Conservation (phyloP, 305 asterid species). For the Fraxinus paxiana region DNA sequence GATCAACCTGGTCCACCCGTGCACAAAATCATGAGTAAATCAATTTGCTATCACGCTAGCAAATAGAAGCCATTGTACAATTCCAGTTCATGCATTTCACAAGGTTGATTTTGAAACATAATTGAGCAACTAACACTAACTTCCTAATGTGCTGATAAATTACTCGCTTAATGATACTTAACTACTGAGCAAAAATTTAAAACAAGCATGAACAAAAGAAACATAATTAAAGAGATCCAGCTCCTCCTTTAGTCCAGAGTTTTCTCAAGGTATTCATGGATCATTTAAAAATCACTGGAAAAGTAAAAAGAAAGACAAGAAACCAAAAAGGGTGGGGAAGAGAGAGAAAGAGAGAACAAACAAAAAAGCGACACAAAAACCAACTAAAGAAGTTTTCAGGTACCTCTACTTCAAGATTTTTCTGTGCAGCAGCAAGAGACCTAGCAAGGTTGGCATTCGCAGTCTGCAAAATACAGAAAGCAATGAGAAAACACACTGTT, state of each 20-base stretch:
- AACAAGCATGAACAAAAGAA: slow-evolving; percentile 4
- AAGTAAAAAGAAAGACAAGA: not conserved
- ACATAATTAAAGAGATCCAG: not conserved
- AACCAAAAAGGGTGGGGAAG: slow-evolving; percentile 3
- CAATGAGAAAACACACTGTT: not conserved
- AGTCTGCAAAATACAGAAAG: slow-evolving; percentile 50
- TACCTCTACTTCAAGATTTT: slow-evolving; percentile 85
- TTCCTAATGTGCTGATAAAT: slow-evolving; percentile 1
- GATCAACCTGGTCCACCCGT: slow-evolving; percentile 54
- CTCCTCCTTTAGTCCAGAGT: slow-evolving; percentile 2
- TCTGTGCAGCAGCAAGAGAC: slow-evolving; percentile 74
- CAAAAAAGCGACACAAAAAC: not conserved
- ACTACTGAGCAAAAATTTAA: slow-evolving; percentile 14
- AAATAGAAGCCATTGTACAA: slow-evolving; percentile 1
- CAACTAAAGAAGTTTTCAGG: slow-evolving; percentile 10
- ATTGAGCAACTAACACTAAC: not conserved
- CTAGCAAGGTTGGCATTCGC: slow-evolving; percentile 80
- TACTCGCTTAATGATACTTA: not conserved
- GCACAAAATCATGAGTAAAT: slow-evolving; percentile 19
- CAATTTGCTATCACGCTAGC: not conserved
- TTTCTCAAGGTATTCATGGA: slow-evolving; percentile 14
- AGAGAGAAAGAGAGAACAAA: not conserved
- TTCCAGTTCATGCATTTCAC: slow-evolving; percentile 9
- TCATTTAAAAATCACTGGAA: not conserved
- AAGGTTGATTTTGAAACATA: slow-evolving; percentile 2